Conservation (phyloP, 257 asterid species). For the Penstemon eatonii region DNA sequence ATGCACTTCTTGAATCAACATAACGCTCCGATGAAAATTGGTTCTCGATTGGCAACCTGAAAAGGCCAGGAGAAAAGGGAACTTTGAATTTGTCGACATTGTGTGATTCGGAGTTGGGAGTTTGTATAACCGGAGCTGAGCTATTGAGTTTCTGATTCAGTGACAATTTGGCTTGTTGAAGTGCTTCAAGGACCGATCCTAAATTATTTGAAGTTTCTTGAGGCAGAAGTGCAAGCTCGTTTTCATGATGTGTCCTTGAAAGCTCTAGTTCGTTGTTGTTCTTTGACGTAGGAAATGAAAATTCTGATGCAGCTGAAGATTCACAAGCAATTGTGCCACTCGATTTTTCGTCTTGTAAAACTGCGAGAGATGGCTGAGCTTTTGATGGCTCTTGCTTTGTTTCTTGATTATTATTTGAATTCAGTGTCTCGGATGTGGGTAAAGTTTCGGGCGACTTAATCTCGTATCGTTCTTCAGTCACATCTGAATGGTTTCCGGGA, state of each 20-base stretch:
- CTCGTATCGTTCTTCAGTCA: slow-evolving; percentile 73
- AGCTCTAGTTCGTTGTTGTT: slow-evolving; percentile 32
- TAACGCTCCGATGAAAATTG: slow-evolving; percentile 26
- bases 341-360: slow-evolving; percentile 28
- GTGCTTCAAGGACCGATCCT: slow-evolving; percentile 64
- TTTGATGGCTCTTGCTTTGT: slow-evolving; percentile 19
- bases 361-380: slow-evolving; percentile 28
- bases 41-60: slow-evolving; percentile 70
- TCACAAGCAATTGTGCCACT: slow-evolving; percentile 29
- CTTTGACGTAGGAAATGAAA: slow-evolving; percentile 38
- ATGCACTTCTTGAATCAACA: background rate
- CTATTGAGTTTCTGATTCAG: slow-evolving; percentile 47
- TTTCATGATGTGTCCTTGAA: slow-evolving; percentile 28
- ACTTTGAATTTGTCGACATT: slow-evolving; percentile 34
- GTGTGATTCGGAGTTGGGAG: slow-evolving; percentile 32
- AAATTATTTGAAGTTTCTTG: slow-evolving; percentile 40
- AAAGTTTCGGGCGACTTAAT: slow-evolving; percentile 44
- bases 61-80: slow-evolving; percentile 58
- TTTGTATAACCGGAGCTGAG: slow-evolving; percentile 22
- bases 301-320: slow-evolving; percentile 36
- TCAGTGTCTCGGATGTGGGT: slow-evolving; percentile 20
- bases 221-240: slow-evolving; percentile 53
- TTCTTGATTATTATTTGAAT: slow-evolving; percentile 34
- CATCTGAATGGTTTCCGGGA: slow-evolving; percentile 76
- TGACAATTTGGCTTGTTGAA: slow-evolving; percentile 63